These are phyloP conservation scores for Saccharomycopsis amapae DNA, from an alignment of 805 yeast species.

Conservation along the genomic window DNA sequence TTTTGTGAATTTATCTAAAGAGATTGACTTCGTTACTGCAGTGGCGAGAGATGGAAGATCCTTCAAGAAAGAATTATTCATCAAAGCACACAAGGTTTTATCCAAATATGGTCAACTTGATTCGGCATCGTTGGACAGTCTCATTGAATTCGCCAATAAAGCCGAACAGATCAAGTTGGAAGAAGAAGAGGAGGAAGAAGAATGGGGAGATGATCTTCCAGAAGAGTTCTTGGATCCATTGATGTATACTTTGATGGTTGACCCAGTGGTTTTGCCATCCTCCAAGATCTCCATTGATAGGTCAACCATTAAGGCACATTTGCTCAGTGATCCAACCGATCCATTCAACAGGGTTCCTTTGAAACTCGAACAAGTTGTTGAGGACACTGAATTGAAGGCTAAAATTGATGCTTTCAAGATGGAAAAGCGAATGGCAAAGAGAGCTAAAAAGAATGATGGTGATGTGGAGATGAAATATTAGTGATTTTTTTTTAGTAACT, in stretches of 20 bases:
- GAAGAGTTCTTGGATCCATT: conserved; percentile 96
- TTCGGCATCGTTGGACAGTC: conserved; percentile 42
- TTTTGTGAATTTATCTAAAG: conserved; percentile 61
- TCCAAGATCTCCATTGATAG: conserved; percentile 82
- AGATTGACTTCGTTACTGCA: conserved; percentile 63
- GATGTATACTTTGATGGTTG: conserved; percentile 92
- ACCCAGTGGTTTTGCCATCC: conserved; percentile 90
- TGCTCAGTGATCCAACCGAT: conserved; percentile 91
- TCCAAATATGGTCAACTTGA: conserved; percentile 47
- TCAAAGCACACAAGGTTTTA: conserved; percentile 63
- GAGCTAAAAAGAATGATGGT: conserved; percentile 27
- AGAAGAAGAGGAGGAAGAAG: conserved; percentile 79
- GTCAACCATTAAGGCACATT: conserved; percentile 86
- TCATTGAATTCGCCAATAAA: conserved; percentile 50
- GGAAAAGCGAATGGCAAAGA: conserved; percentile 33
- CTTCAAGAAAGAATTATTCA: conserved; percentile 58
- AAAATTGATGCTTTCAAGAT: conserved; percentile 54
- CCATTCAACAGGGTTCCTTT: conserved; percentile 94
- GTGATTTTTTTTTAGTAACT: conserved; percentile 29
- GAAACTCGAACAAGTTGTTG: conserved; percentile 79
- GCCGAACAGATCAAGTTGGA: conserved; percentile 54
- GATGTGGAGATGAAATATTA: conserved; percentile 23
- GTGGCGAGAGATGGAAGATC: conserved; percentile 93
- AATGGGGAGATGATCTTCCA: conserved; percentile 80
- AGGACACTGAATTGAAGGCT: conserved; percentile 60